Evolutionary conservation across 805 yeast species (phyloP).

Genomic region (Yarrowia alimentaria): DNA sequence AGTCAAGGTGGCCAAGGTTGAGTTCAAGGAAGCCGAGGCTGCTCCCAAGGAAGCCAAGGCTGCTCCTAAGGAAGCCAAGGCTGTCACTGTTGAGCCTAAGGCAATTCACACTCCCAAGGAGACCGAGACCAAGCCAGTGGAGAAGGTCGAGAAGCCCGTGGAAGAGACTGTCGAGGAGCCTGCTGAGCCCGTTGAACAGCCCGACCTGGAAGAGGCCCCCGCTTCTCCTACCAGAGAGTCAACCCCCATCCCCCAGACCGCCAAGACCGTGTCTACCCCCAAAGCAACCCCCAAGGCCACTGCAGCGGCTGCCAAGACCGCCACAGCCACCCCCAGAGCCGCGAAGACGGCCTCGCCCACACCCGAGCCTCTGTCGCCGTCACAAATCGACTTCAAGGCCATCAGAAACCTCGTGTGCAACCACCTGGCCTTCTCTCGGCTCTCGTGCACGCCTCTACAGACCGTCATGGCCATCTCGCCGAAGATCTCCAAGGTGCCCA

Average conservation of each 20-base stretch:
- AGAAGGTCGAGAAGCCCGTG: conserved; percentile 29
- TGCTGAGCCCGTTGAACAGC: neutral
- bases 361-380: conserved; percentile 10
- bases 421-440: conserved; percentile 85
- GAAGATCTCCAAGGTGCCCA: conserved; percentile 29
- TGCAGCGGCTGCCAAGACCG: neutral
- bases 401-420: conserved; percentile 69
- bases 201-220: too few relatives aligned
- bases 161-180: conserved; percentile 25
- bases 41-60: neutral
- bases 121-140: conserved; percentile 6
- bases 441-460: conserved; percentile 83
- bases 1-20: neutral
- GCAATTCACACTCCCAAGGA: too few relatives aligned
- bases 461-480: conserved; percentile 54
- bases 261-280: too few relatives aligned
- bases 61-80: neutral
- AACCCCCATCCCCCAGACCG: neutral
- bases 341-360: neutral
- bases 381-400: conserved; percentile 41
- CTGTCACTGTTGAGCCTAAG: neutral
- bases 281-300: conserved; percentile 1
- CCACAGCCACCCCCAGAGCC: conserved; percentile 1
- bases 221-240: too few relatives aligned
- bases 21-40: neutral